Evolutionary conservation across 179 eudicot genomes (phyloP).

Genomic region (Vitellaria paradoxa): DNA sequence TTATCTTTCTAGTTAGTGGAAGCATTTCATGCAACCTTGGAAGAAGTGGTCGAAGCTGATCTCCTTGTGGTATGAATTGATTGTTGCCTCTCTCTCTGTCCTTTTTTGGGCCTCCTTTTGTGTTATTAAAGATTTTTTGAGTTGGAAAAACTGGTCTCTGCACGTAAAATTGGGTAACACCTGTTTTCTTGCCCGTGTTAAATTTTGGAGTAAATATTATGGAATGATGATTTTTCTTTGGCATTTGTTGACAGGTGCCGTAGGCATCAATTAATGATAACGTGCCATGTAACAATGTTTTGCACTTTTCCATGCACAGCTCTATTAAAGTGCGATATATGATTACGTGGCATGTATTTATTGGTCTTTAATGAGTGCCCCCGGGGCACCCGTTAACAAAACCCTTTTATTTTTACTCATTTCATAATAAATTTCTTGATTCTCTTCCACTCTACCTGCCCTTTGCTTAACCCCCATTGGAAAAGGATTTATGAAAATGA

Average conservation of each 20-base stretch:
- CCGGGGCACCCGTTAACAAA: too few species aligned
- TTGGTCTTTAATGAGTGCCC: too few species aligned
- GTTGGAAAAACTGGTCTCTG: not conserved
- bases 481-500: not conserved
- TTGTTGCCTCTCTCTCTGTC: not conserved
- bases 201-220: not conserved
- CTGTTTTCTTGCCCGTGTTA: not conserved
- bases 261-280: too few species aligned
- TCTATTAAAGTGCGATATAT: too few species aligned
- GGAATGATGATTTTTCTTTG: not conserved
- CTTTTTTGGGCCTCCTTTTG: not conserved
- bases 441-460: not conserved
- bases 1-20: conserved; percentile 63
- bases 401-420: not conserved
- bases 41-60: conserved; percentile 97
- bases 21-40: conserved; percentile 98
- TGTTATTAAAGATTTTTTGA: not conserved
- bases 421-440: not conserved
- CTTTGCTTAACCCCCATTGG: not conserved
- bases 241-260: too few species aligned
- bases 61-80: conserved; percentile 73
- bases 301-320: too few species aligned
- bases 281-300: too few species aligned
- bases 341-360: too few species aligned
- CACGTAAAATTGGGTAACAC: not conserved